These are phyloP conservation scores for Sporisorium scitamineum DNA, from an alignment of 1,284 basidiomycete species.

Conservation along the genomic window DNA sequence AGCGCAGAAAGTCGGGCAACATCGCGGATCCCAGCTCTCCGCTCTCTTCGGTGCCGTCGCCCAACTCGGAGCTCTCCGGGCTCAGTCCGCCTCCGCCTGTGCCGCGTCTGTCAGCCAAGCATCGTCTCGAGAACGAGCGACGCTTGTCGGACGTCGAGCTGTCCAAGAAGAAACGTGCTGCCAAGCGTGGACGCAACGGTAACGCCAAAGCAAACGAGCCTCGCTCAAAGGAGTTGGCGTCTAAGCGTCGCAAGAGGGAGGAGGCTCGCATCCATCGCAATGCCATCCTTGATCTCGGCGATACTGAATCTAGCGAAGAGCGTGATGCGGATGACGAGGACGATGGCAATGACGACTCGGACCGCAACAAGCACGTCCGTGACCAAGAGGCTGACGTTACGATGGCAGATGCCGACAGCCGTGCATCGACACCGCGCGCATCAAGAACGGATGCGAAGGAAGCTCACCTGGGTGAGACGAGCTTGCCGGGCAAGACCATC, in stretches of 20 bases:
- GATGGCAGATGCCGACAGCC: conserved; percentile 15
- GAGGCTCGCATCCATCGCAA: conserved; percentile 45
- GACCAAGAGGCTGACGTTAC: conserved; percentile 18
- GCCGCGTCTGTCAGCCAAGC: conserved; percentile 29
- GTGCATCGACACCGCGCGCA: conserved; percentile 26
- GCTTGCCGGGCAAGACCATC: conserved; percentile 1
- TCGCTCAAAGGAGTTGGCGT: conserved; percentile 30
- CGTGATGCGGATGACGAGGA: conserved; percentile 16
- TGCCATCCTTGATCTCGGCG: conserved; percentile 44
- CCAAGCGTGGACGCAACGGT: conserved; percentile 22
- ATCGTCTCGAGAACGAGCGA: conserved; percentile 29
- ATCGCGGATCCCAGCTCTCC: conserved; percentile 51
- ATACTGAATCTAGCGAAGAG: conserved; percentile 51
- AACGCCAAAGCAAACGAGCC: conserved; percentile 9
- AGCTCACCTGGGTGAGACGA: not conserved
- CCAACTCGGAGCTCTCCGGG: conserved; percentile 23
- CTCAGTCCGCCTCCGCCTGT: conserved; percentile 35
- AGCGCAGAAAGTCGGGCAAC: conserved; percentile 50
- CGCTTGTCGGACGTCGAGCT: conserved; percentile 36
- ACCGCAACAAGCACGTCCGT: conserved; percentile 6
- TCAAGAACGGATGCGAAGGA: not conserved
- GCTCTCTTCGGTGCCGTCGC: conserved; percentile 45
- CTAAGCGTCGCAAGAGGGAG: conserved; percentile 36
- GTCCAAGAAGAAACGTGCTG: conserved; percentile 40
- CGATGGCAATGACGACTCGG: not conserved